Base-by-base conservation (phyloP, 1,284 basidiomycete species). In the Vanrija sp. region DNA sequence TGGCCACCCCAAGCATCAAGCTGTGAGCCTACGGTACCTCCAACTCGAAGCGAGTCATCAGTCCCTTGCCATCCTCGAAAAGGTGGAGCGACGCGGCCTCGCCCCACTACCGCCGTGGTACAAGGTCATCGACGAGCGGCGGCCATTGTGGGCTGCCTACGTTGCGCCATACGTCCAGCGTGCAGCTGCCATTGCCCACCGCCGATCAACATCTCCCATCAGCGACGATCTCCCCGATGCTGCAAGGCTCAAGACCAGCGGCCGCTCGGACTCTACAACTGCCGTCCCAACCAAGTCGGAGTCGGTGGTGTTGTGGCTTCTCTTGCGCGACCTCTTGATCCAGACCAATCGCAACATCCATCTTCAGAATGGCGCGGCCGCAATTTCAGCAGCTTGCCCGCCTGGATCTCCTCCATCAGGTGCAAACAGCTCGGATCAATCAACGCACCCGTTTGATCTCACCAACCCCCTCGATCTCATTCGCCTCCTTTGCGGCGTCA, bases 391-490 rank as follows among this genome's bases (percentile, higher is more conserved):
- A 14, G 10, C 34, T 15, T 1, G 9, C 34, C 34, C 14, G 34
- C 34, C 34, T 15, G 34, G 34, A 12, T 3, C 9, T 14, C 34
- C 12, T 14, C 9, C 4, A 34, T 5, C 34, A 7, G 34, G 34
- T 12, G 34, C 34, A 12, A 34, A 8, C 14, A 14, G 2, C 12
- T 34, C 14, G 34, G 34, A 34, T 2, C 12, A 15, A 12, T 15
- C 34, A 34, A 34, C 34, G 5, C 10, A 2, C 9, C 34, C 34
- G 8, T 46, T 21, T n/a, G 44, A 52, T 15, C 6, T 52, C 5
- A 44, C 23, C 12, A n/a, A 46, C 38, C 44, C 51, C 9, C n/a
- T 46, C 25, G 51, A 46, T 25, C 8, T 52, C 18, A 38, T 52
- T 16, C 25, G 34, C 14, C 44, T 52, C 34, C 4, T 5, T 15